Evolutionary conservation across 169 alveolate species (phyloP).

Genomic region (Eimeria zaria): DNA sequence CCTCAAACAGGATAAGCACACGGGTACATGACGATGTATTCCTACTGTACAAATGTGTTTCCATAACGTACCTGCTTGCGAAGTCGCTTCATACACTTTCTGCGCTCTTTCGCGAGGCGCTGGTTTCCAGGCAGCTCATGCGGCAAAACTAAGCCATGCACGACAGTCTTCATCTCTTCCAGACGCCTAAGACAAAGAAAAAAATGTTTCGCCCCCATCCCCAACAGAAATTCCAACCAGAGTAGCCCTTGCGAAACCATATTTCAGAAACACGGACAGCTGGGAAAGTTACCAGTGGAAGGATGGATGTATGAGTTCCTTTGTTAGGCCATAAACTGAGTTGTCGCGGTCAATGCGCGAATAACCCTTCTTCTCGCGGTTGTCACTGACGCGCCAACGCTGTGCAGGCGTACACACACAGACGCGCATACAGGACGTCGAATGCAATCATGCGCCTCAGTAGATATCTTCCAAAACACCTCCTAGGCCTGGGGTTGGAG

Average conservation of each 20-base stretch:
- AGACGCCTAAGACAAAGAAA: slow-evolving; percentile 79
- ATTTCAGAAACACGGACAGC: background rate
- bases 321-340: slow-evolving; percentile 88
- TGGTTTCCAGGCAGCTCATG: slow-evolving; percentile 84
- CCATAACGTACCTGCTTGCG: slow-evolving; percentile 66
- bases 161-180: slow-evolving; percentile 85
- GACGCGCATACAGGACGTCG: background rate
- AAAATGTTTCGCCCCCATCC: background rate
- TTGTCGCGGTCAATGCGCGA: slow-evolving; percentile 89
- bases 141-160: slow-evolving; percentile 88
- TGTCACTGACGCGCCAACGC: slow-evolving; percentile 88
- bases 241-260: background rate
- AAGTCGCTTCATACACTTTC: slow-evolving; percentile 69
- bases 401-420: background rate
- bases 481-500: slow-evolving; percentile 84
- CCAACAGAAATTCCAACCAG: background rate
- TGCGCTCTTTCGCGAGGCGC: slow-evolving; percentile 78
- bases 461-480: background rate
- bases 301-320: slow-evolving; percentile 90
- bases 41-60: background rate
- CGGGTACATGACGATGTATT: background rate
- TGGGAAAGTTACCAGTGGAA: slow-evolving; percentile 87
- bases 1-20: background rate
- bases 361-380: slow-evolving; percentile 89
- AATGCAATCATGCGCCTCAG: background rate